Percentiles rank a stretch among this genome's conserved stretches.
Conservation (phyloP, 805 yeast genomes). For the Ogataea neopini region DNA sequence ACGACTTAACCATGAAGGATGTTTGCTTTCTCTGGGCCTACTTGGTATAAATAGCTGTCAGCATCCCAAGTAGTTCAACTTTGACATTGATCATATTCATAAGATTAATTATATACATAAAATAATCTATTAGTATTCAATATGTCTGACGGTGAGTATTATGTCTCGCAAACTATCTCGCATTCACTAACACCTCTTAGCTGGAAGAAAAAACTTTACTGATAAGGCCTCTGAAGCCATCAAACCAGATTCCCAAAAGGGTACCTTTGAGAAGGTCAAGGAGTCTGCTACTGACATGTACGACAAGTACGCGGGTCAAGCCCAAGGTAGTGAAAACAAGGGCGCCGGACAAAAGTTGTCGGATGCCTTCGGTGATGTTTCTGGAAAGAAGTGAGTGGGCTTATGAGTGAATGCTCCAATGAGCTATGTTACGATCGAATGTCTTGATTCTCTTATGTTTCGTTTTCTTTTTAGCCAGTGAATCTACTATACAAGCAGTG, state of each 20-base stretch:
- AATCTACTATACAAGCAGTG: neutral
- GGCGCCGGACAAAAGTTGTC: slow-evolving; percentile 66
- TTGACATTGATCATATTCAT: too few relatives aligned
- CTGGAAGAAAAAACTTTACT: slow-evolving; percentile 74
- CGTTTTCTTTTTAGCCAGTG: neutral
- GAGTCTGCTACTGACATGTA: slow-evolving; percentile 66
- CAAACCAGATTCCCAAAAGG: slow-evolving; percentile 72
- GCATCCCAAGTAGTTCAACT: too few relatives aligned
- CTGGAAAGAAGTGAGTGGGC: slow-evolving; percentile 21
- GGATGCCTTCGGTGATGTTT: slow-evolving; percentile 63
- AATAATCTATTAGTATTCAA: too few relatives aligned
- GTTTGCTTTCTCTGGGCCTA: too few relatives aligned
- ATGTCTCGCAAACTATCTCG: neutral
- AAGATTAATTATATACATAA: neutral
- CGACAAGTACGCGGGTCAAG: slow-evolving; percentile 60
- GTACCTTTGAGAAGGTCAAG: slow-evolving; percentile 63
- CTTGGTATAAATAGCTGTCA: too few relatives aligned
- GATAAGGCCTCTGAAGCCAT: slow-evolving; percentile 67
- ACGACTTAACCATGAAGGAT: too few relatives aligned
- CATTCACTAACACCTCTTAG: slow-evolving; percentile 9
- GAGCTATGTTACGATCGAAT: too few relatives aligned
- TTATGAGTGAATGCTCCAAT: neutral
- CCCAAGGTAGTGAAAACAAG: slow-evolving; percentile 71
- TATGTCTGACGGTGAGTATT: slow-evolving; percentile 28
- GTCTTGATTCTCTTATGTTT: neutral